Evolutionary conservation across 257 asterid species (phyloP), one percentile per base, ranked within the genome.

Genomic region (Ballota nigra): DNA sequence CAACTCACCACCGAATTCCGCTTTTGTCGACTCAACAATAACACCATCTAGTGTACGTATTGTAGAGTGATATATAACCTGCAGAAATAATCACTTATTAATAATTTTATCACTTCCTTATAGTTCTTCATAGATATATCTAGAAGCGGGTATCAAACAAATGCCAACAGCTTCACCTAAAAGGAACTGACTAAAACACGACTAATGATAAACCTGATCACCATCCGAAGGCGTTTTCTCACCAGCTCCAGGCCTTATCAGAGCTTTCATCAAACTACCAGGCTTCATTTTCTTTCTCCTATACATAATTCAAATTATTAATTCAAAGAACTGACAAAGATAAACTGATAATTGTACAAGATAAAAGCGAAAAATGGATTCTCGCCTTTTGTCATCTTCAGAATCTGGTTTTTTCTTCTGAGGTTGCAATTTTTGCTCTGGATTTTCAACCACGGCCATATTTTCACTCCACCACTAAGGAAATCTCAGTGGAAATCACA

Each of bases 261-360:
- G 70, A 69, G 97, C 99, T 79, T 95, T 95, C 98, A 92, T 92
- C 89, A 95, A 84, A 69, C 94, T 81, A 71, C 96, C 99, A 61
- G 99, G 94, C 34, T 83, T 86, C 75, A 92, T 92, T 79, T 95
- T 95, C 85, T 84, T 81, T 66, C 84, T 89, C 88, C 98, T 95
- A 68, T 7, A 69, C 55, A 81, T 11, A 68, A 56, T 23, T 24
- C 71, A 73, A 5, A 31, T 8, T n/a, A 22, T 28, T 31, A 62
- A 38, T 23, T 57, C 43, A 8, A 33, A 18, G 0, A 52, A 66
- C 8, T 15, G 52, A 10, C 7, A 41, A 11, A 0, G 0, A 53
- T 12, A 45, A 18, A 31, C 43, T 41, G 0, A 45, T 3, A 1
- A 15, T 15, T 59, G 11, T 57, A 15, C 3, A 33, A 7, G 22